A percentile compares a stretch with the other conserved stretches of the same genome.
phyloP scores from a whole-genome alignment of 192 early-diverging fungal genomes.

The Podila verticillata region DNA sequence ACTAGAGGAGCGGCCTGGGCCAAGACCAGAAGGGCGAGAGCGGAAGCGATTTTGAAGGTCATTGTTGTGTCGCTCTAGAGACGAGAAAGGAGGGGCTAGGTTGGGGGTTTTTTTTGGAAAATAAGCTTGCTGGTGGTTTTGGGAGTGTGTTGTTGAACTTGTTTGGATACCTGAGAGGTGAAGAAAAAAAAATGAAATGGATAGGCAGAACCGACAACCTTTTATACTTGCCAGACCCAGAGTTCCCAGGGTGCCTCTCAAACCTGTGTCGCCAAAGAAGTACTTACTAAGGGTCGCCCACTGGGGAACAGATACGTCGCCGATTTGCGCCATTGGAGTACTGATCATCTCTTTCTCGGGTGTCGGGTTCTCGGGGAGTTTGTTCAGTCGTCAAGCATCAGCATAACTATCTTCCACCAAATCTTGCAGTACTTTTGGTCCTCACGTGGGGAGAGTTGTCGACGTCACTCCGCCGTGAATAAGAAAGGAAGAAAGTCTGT shows the following conservation, averaged over 20 bases:
- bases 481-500: no score
- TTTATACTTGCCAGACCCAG: not conserved
- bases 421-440: not conserved
- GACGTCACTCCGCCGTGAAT: not conserved
- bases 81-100: no score
- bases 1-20: slow-evolving; percentile 24
- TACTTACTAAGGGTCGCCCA: no score
- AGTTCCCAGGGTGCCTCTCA: not conserved
- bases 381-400: not conserved
- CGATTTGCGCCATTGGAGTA: no score
- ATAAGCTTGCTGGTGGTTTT: not conserved
- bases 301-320: no score
- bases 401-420: slow-evolving; percentile 2
- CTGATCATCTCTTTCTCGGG: no score
- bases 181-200: not conserved
- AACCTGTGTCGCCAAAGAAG: not conserved
- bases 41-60: slow-evolving; percentile 17
- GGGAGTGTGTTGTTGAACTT: not conserved
- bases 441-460: not conserved
- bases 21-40: slow-evolving; percentile 10
- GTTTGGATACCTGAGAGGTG: not conserved
- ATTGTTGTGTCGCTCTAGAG: not conserved
- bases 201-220: not conserved
- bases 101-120: not conserved
- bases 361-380: no score